Evolutionary conservation across 1,284 basidiomycete genomes (phyloP), one percentile per base, ranked within the genome.

Genomic region (Rhodotorula sp.): DNA sequence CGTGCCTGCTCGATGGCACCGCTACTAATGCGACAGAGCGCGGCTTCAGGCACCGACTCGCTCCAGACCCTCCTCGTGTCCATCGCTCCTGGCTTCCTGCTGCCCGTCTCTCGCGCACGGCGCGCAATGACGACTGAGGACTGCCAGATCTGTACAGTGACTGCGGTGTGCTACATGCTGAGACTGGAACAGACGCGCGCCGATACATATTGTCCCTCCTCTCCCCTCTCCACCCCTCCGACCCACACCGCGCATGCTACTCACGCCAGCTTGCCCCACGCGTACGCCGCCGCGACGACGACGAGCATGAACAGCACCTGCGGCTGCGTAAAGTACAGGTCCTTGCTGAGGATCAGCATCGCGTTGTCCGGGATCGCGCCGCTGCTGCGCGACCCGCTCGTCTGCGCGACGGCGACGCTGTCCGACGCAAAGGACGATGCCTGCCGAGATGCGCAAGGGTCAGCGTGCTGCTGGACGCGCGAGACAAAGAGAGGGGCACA

Each of bases 301-400:
- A 46, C 68, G 9, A 66, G 23, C 54, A 73, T 70, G 63, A 73
- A 41, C 45, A 67, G 52, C 27, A 66, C 65, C 53, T 73, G 72
- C 23, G 53, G 58, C 48, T 67, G 55, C 7, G 72, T 73, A 25
- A 79, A 79, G 64, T 79, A 79, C 45, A 79, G 67, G 41, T 77
- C 68, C 59, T 74, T 60, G 45, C 72, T 74, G 42, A 79, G 66
- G 54, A 79, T 79, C 44, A 79, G 61, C 71, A 77, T 77, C 19
- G 77, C 78, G 66, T 79, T 74, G 25, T 74, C 67, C 3, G 77
- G 75, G 17, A 75, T 21, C 4, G 54, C 52, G 61, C 65, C 50
- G 21, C 58, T 41, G 34, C 34, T 34, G 34, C 34, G 34, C 34
- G 34, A 34, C 34, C 34, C 34, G 7, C 56, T n/a, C 44, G 58